These are phyloP conservation scores for Aspergillus sp. DNA, from an alignment of 2,329 filamentous ascomycete species.

Conservation along the genomic window DNA sequence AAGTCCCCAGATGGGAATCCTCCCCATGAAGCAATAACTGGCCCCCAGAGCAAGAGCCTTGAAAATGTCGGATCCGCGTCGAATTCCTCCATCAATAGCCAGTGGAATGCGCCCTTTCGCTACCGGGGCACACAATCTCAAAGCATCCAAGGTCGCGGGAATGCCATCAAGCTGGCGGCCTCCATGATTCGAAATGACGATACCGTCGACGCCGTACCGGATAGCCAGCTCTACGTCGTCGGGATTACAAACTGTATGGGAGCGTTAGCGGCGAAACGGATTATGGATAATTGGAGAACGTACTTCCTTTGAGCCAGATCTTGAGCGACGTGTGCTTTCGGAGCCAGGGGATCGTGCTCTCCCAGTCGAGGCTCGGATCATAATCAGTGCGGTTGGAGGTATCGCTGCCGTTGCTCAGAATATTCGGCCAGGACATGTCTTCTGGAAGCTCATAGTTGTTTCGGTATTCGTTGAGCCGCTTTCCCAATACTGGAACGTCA, in stretches of 20 bases:
- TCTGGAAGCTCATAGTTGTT: constrained; percentile 52
- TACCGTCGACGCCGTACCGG: constrained; percentile 33
- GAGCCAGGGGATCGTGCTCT: constrained; percentile 50
- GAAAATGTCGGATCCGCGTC: constrained; percentile 37
- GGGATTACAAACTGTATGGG: constrained; percentile 25
- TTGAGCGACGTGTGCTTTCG: constrained; percentile 48
- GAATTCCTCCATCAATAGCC: constrained; percentile 35
- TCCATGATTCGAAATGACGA: constrained; percentile 41
- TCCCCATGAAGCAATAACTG: constrained; percentile 30
- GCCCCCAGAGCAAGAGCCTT: constrained; percentile 38
- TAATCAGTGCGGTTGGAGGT: constrained; percentile 26
- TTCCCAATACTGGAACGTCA: constrained; percentile 55
- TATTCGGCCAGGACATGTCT: constrained; percentile 46
- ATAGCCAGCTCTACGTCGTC: constrained; percentile 38
- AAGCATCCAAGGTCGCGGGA: constrained; percentile 37
- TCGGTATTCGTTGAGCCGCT: constrained; percentile 53
- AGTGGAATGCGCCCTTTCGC: constrained; percentile 32
- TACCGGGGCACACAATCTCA: constrained; percentile 26
- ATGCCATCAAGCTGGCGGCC: constrained; percentile 40
- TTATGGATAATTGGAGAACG: not conserved
- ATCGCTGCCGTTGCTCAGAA: constrained; percentile 29
- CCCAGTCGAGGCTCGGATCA: constrained; percentile 49
- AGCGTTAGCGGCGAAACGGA: constrained; percentile 15
- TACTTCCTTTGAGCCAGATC: constrained; percentile 34
- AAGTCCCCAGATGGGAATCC: constrained; percentile 35